A percentile compares a stretch with the other conserved stretches of the same genome.
Evolutionary conservation across 768 basidiomycete genomes (phyloP).

Genomic region (Mycena amicta): DNA sequence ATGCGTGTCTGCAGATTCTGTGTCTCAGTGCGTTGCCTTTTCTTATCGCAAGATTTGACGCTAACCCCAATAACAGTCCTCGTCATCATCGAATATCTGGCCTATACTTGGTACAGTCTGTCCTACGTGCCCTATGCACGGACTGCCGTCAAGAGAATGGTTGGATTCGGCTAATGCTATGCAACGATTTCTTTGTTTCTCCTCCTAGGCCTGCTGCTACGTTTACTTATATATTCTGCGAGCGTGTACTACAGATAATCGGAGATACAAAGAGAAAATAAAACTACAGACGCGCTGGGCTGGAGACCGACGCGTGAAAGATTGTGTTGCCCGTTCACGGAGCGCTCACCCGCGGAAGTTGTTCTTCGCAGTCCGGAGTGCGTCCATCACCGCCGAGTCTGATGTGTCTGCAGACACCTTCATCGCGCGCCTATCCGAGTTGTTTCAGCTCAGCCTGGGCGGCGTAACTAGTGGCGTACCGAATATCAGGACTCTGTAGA

Average conservation of each 20-base stretch:
- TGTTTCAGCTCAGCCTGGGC: constrained; percentile 1
- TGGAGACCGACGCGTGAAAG: background rate
- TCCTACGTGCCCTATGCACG: constrained; percentile 94
- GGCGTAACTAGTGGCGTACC: constrained; percentile 44
- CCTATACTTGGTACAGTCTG: constrained; percentile 86
- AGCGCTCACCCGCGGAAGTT: constrained; percentile 60
- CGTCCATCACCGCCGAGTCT: constrained; percentile 67
- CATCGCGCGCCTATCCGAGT: constrained; percentile 48
- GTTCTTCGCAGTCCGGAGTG: constrained; percentile 84
- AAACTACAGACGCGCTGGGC: background rate
- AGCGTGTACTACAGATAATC: background rate
- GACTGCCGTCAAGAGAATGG: constrained; percentile 63
- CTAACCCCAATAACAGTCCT: constrained; percentile 57
- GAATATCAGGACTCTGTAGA: constrained; percentile 59
- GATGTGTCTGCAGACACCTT: constrained; percentile 44
- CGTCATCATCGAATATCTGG: constrained; percentile 89
- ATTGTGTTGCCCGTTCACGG: too few species aligned
- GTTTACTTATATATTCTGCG: background rate
- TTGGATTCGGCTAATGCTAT: constrained; percentile 48
- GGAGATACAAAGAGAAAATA: background rate
- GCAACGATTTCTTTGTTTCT: constrained; percentile 7
- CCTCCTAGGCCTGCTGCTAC: background rate
- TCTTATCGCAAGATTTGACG: constrained; percentile 1
- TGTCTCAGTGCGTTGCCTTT: constrained; percentile 58
- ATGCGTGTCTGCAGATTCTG: too few species aligned